Conservation (phyloP, 2,329 filamentous ascomycete genomes). For the Tolypocladium capitatum region DNA sequence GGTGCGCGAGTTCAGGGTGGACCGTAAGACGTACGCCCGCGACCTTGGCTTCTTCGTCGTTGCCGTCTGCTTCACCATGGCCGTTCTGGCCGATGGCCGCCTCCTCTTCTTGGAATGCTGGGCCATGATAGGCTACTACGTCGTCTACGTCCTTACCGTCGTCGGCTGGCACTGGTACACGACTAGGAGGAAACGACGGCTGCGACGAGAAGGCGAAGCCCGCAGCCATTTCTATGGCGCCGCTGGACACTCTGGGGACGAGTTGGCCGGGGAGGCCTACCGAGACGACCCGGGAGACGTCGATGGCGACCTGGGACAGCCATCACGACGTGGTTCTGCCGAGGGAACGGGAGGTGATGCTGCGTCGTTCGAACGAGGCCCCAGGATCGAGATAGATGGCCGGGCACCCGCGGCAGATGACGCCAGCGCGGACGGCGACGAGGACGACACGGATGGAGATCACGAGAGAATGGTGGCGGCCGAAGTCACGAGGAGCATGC, state of each 20-base stretch:
- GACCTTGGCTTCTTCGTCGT: slow-evolving; percentile 88
- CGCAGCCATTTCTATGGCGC: slow-evolving; percentile 59
- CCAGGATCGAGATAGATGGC: slow-evolving; percentile 33
- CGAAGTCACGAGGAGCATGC: slow-evolving; percentile 88
- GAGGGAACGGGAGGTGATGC: slow-evolving; percentile 21
- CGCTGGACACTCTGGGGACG: slow-evolving; percentile 35
- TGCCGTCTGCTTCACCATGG: slow-evolving; percentile 74
- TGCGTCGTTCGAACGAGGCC: slow-evolving; percentile 28
- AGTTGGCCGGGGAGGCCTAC: slow-evolving; percentile 44
- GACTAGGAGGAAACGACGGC: slow-evolving; percentile 43
- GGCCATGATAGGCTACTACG: slow-evolving; percentile 81
- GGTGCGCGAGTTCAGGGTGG: slow-evolving; percentile 88
- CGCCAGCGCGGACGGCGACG: slow-evolving; percentile 22
- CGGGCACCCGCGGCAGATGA: slow-evolving; percentile 16
- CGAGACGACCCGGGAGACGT: slow-evolving; percentile 39
- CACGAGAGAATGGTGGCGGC: slow-evolving; percentile 57
- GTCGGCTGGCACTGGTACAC: slow-evolving; percentile 87
- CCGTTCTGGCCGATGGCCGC: slow-evolving; percentile 73
- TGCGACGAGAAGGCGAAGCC: slow-evolving; percentile 56
- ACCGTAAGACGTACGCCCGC: slow-evolving; percentile 75
- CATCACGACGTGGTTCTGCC: slow-evolving; percentile 5
- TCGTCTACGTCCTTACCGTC: slow-evolving; percentile 79
- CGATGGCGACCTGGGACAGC: slow-evolving; percentile 8
- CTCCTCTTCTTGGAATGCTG: slow-evolving; percentile 81
- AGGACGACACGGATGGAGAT: slow-evolving; percentile 36